Base-by-base conservation (phyloP, 805 yeast species). In the Candida berthetii region DNA sequence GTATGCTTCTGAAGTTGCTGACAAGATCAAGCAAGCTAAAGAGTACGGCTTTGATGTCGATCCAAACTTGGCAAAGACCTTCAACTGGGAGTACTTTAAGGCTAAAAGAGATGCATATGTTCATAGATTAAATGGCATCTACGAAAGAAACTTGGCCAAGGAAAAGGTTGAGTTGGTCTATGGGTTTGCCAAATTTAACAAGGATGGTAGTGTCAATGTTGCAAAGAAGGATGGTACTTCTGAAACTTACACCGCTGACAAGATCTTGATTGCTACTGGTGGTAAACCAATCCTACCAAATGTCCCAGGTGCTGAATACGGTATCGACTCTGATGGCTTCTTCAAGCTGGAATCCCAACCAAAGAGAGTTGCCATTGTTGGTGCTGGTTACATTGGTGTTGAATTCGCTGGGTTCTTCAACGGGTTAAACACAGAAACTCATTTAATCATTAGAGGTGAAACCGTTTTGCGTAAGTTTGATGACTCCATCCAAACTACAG, bases 321-420 rank as follows among this genome's bases (percentile, higher is more conserved):
- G 96, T 44, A 82, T 79, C 46, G 80, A 84, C 40, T 87, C 96
- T 17, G 96, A 93, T 61, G 96, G 96, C 0, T 93, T 93, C 62
- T 93, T 93, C 58, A 77, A 76, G 48, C 70, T 93, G 50, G 82
- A 76, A 45, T 57, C 66, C 38, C 97, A 90, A 66, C 99, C 99
- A 39, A 82, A 88, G 64, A 74, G 81, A 38, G 98, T 91, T 24
- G 98, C 95, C 2, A 74, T 93, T 46, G 96, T 93, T 11, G 99
- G 99, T 53, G 96, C 96, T 31, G 99, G 99, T 35, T 93, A 93
- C 68, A 93, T 93, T 60, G 98, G 96, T 43, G 84, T 89, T 37
- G 99, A 93, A 69, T 75, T 93, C 39, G 85, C 97, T 7, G 99
- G 99, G 48, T 89, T 93, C 36, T 91, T 93, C 78, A 75, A 85